Conservation (phyloP, 768 basidiomycete genomes). For the Boletus rubroflammeus region DNA sequence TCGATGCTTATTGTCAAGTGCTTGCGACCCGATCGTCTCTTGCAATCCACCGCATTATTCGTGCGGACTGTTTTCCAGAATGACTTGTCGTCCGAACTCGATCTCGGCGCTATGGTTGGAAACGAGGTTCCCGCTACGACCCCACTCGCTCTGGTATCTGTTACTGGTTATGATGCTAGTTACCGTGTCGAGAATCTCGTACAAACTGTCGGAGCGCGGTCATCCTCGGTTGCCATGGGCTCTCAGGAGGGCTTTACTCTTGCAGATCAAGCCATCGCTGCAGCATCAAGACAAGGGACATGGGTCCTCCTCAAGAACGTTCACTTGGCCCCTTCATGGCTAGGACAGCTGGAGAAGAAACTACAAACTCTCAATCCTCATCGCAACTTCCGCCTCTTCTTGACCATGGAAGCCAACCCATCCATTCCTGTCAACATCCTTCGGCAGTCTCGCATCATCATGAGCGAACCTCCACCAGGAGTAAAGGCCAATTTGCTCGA, state of each 20-base stretch:
- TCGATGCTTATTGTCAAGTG: conserved; percentile 81
- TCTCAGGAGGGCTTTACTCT: conserved; percentile 96
- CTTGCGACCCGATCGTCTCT: conserved; percentile 86
- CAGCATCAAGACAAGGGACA: conserved; percentile 87
- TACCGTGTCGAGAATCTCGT: conserved; percentile 90
- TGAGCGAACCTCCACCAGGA: conserved; percentile 98
- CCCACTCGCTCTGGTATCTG: conserved; percentile 87
- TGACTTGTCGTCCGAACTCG: conserved; percentile 77
- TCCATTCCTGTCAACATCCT: conserved; percentile 95
- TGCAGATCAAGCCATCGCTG: conserved; percentile 93
- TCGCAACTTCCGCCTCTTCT: conserved; percentile 91
- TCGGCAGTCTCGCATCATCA: conserved; percentile 91
- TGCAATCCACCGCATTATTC: conserved; percentile 78
- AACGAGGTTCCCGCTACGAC: conserved; percentile 78
- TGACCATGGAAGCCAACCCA: conserved; percentile 97
- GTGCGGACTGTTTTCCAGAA: conserved; percentile 73
- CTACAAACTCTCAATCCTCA: conserved; percentile 88
- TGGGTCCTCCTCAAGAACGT: conserved; percentile 99
- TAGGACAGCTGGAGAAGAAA: conserved; percentile 94
- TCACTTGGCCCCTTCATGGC: conserved; percentile 93
- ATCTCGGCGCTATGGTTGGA: conserved; percentile 71
- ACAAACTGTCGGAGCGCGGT: conserved; percentile 69
- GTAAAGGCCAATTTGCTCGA: conserved; percentile 95
- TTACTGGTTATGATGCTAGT: conserved; percentile 97
- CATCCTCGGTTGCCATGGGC: conserved; percentile 94